phyloP scores from a whole-genome alignment of 179 eudicot species.

The Silene vulgaris region DNA sequence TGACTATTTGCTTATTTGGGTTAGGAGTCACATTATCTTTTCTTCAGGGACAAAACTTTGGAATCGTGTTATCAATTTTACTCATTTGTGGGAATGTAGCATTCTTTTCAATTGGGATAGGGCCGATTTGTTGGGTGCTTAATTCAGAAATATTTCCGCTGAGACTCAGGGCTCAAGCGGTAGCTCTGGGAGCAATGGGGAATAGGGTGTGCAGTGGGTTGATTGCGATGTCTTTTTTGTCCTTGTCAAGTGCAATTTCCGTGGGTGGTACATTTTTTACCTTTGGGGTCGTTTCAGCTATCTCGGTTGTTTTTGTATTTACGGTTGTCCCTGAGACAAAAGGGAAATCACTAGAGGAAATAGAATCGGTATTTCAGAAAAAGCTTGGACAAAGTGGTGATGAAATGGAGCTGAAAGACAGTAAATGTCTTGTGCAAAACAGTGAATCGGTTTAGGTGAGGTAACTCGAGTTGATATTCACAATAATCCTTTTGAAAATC shows the following conservation, averaged over 20 bases:
- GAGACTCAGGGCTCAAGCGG: conserved; percentile 39
- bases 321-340: conserved; percentile 38
- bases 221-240: conserved; percentile 37
- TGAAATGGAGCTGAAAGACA: conserved; percentile 20
- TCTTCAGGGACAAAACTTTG: conserved; percentile 30
- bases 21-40: conserved; percentile 42
- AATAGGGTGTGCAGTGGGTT: conserved; percentile 40
- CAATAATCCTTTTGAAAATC: too few species aligned
- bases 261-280: conserved; percentile 30
- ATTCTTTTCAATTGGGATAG: conserved; percentile 40
- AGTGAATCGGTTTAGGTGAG: background rate
- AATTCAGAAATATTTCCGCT: conserved; percentile 41
- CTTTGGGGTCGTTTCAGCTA: conserved; percentile 30
- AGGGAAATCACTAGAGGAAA: conserved; percentile 39
- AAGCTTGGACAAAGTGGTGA: background rate
- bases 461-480: too few species aligned
- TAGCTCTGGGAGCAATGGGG: conserved; percentile 33
- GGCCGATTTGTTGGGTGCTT: conserved; percentile 47
- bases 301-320: conserved; percentile 33
- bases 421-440: conserved; percentile 12
- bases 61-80: conserved; percentile 40
- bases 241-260: conserved; percentile 29
- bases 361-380: conserved; percentile 28
- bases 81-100: conserved; percentile 54
- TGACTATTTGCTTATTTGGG: conserved; percentile 32